These are phyloP conservation scores for Saccharomyces hybrid DNA, from an alignment of 1,139 yeast species.

Conservation along the genomic window DNA sequence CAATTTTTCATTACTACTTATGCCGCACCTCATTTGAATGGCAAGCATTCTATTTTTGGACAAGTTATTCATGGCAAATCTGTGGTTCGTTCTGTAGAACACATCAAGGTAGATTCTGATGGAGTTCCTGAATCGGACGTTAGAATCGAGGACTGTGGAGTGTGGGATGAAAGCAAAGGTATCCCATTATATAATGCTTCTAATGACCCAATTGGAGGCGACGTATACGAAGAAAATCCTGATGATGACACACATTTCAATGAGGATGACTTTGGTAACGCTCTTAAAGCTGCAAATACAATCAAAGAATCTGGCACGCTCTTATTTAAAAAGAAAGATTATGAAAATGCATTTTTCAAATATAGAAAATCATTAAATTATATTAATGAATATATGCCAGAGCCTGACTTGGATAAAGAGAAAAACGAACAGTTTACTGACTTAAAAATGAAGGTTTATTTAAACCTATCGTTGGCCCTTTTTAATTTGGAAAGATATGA, in stretches of 20 bases:
- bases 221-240: slow-evolving; percentile 65
- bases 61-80: slow-evolving; percentile 57
- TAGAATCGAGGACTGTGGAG: slow-evolving; percentile 55
- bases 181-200: slow-evolving; percentile 58
- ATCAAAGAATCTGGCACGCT: slow-evolving; percentile 63
- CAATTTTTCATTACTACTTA: slow-evolving; percentile 75
- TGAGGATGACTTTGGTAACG: slow-evolving; percentile 47
- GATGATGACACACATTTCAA: slow-evolving; percentile 57
- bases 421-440: slow-evolving; percentile 43
- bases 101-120: slow-evolving; percentile 39
- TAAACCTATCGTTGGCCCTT: slow-evolving; percentile 50
- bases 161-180: slow-evolving; percentile 45
- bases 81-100: slow-evolving; percentile 58
- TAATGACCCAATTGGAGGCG: slow-evolving; percentile 55
- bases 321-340: slow-evolving; percentile 46
- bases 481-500: slow-evolving; percentile 42
- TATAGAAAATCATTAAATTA: slow-evolving; percentile 58
- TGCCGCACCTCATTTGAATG: slow-evolving; percentile 63
- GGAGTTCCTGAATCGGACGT: slow-evolving; percentile 42
- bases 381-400: slow-evolving; percentile 65
- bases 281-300: slow-evolving; percentile 41
- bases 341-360: slow-evolving; percentile 47
- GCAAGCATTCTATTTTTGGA: slow-evolving; percentile 76
- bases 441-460: slow-evolving; percentile 52
- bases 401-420: slow-evolving; percentile 53